Conservation (phyloP, 495 filamentous ascomycete genomes). For the Aspergillus hancockii region DNA sequence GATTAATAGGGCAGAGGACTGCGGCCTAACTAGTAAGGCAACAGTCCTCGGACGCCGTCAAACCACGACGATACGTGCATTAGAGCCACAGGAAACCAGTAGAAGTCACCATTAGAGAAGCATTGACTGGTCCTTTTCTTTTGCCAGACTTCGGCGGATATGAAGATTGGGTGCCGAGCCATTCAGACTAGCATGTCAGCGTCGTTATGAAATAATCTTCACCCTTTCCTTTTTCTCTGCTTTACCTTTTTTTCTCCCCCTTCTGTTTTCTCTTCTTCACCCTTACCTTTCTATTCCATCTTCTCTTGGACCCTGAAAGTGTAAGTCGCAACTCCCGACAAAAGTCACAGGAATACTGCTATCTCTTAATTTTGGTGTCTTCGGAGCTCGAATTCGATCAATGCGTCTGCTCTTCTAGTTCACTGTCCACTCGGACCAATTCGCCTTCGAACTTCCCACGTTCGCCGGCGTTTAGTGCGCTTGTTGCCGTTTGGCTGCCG, state of each 20-base stretch:
- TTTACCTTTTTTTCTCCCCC: slow-evolving; percentile 6
- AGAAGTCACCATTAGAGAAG: slow-evolving; percentile 23
- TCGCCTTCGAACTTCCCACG: slow-evolving; percentile 15
- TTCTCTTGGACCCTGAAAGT: background rate
- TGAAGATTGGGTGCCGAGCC: slow-evolving; percentile 17
- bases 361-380: background rate
- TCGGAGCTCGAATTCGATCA: slow-evolving; percentile 1
- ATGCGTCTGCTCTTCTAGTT: slow-evolving; percentile 4
- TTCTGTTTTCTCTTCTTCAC: background rate
- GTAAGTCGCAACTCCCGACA: background rate
- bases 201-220: slow-evolving; percentile 4
- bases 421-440: slow-evolving; percentile 17
- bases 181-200: slow-evolving; percentile 23
- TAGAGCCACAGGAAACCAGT: slow-evolving; percentile 6
- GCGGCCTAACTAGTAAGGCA: slow-evolving; percentile 21
- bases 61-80: slow-evolving; percentile 22
- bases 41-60: slow-evolving; percentile 15
- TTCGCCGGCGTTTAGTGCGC: slow-evolving; percentile 42
- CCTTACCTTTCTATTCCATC: background rate
- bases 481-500: slow-evolving; percentile 28
- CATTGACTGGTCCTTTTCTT: slow-evolving; percentile 21
- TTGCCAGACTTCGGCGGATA: slow-evolving; percentile 10
- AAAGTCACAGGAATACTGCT: background rate
- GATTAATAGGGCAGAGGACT: background rate
- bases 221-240: slow-evolving; percentile 15